Conservation (phyloP, 768 basidiomycete species). For the Lentinula boryana region DNA sequence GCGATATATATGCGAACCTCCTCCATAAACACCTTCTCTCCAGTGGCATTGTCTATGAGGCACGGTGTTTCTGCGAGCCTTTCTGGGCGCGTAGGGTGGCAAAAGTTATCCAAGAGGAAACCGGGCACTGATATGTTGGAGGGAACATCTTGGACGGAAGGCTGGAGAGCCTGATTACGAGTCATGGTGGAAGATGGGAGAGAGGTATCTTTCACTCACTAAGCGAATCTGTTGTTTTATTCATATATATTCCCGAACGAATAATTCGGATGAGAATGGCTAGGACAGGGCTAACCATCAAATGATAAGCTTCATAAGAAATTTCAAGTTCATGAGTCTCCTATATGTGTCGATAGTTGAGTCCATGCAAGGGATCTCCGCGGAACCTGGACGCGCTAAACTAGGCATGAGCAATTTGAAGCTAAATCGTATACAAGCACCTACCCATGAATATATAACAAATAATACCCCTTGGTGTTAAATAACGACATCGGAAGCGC, state of each 20-base stretch:
- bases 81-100: conserved; percentile 26
- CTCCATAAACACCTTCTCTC: conserved; percentile 23
- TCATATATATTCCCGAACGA: background rate
- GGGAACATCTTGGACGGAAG: conserved; percentile 5
- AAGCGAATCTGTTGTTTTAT: background rate
- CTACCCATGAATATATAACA: background rate
- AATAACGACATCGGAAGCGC: background rate
- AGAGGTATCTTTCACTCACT: background rate
- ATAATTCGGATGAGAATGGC: conserved; percentile 2
- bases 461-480: background rate
- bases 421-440: background rate
- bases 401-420: background rate
- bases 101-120: conserved; percentile 30
- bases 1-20: conserved; percentile 24
- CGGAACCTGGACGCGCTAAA: background rate
- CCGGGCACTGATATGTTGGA: conserved; percentile 30
- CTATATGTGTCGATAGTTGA: conserved; percentile 2
- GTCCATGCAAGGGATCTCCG: conserved; percentile 4
- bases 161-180: background rate
- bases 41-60: conserved; percentile 34
- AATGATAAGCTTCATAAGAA: conserved; percentile 5
- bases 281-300: conserved; percentile 2
- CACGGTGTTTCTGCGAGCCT: conserved; percentile 26
- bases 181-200: conserved; percentile 1
- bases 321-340: background rate